Percentiles rank a stretch among this genome's conserved stretches.
phyloP scores from a whole-genome alignment of 306 rosid genomes.

The Coriaria nepalensis region DNA sequence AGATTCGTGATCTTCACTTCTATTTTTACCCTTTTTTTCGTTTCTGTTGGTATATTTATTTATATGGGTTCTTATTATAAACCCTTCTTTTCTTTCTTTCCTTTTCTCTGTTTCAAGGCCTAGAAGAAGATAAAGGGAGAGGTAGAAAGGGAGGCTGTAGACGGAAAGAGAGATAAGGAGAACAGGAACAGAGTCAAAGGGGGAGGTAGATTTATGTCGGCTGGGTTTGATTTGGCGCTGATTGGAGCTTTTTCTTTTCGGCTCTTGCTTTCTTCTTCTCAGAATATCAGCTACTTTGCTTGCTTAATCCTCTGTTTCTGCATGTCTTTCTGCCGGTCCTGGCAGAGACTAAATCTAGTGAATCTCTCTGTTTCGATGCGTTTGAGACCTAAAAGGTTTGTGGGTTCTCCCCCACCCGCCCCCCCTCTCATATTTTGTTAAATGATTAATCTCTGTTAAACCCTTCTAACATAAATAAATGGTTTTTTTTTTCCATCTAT shows the following conservation, averaged over 20 bases:
- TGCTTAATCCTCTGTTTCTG: constrained; percentile 9
- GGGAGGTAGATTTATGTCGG: constrained; percentile 69
- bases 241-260: constrained; percentile 51
- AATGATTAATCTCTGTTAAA: too few species aligned
- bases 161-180: constrained; percentile 8
- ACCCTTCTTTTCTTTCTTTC: background rate
- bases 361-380: constrained; percentile 56
- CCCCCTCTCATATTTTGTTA: too few species aligned
- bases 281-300: background rate
- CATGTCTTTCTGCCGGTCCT: constrained; percentile 23
- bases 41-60: background rate
- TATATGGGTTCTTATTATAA: background rate
- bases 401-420: background rate
- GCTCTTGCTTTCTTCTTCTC: constrained; percentile 33
- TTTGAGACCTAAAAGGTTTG: constrained; percentile 66
- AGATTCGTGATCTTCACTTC: constrained; percentile 4
- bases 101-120: background rate
- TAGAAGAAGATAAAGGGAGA: background rate
- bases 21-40: background rate
- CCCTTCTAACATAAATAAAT: too few species aligned
- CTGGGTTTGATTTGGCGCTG: constrained; percentile 43
- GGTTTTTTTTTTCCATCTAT: background rate
- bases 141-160: background rate
- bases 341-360: constrained; percentile 30
- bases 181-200: constrained; percentile 13